Evolutionary conservation across 768 basidiomycete genomes (phyloP), one percentile per base, ranked within the genome.

Genomic region (Ramaria sp.): DNA sequence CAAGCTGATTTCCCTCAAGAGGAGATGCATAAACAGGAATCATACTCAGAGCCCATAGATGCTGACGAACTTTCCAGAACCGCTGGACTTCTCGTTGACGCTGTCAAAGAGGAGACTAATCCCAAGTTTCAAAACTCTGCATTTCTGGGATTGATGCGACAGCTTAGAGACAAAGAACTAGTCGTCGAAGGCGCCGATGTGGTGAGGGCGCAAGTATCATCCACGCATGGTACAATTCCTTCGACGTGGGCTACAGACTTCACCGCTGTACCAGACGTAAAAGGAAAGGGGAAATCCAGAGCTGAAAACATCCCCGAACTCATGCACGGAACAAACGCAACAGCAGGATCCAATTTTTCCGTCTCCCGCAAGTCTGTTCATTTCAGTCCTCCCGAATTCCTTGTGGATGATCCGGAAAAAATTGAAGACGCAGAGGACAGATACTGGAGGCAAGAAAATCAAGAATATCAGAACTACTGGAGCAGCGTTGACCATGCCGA

Each of bases 111-210:
- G 58, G 88, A 88, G 54, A 75, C 78, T 64, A 91, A 89, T 65
- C 81, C 84, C 37, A 96, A 95, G 67, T 92, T 96, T 64, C 77
- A 81, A 69, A 79, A 90, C 33, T 91, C 89, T 68, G 76, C 80
- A 58, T 96, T 96, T 67, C 74, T 96, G 75, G 77, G 77, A 20
- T 75, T 96, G 27, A 95, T 96, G 92, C 80, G 78, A 52, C 83
- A 89, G 67, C 70, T 96, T 55, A 75, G 89, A 39, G 92, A 93
- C 68, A 80, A 83, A 7, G 79, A 86, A 64, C 75, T 91, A 41
- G 76, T 83, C 15, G 84, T 95, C 2, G 82, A 88, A 49, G 88
- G 86, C 19, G 84, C 92, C 64, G 70, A 83, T 52, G 80, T 96
- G 69, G 86, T 94, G 11, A 70, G 78, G 22, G 57, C 81, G 73